A percentile compares a stretch with the other conserved stretches of the same genome.
phyloP scores from a whole-genome alignment of 192 early-diverging fungal species.

The Coemansia guatemalensis region DNA sequence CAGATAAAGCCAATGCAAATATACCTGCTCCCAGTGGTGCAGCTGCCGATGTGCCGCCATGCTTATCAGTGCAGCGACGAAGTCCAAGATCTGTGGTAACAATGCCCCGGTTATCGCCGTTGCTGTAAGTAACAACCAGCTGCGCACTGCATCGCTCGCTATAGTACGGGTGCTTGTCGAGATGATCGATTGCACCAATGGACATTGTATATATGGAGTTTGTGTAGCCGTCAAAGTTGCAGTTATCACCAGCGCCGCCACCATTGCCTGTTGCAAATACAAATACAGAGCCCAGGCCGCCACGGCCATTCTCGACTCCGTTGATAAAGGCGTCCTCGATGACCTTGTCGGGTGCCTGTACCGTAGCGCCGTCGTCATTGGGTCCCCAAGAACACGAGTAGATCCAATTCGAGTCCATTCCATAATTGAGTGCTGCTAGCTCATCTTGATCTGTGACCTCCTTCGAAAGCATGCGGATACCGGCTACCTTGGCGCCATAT shows the following conservation, averaged over 20 bases:
- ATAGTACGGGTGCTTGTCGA: slow-evolving; percentile 77
- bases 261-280: slow-evolving; percentile 97
- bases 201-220: slow-evolving; percentile 96
- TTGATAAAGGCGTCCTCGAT: slow-evolving; percentile 84
- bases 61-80: slow-evolving; percentile 68
- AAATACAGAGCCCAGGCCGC: slow-evolving; percentile 83
- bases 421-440: slow-evolving; percentile 85
- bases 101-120: slow-evolving; percentile 74
- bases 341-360: slow-evolving; percentile 80
- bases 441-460: slow-evolving; percentile 93
- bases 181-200: slow-evolving; percentile 81
- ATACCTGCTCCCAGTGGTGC: slow-evolving; percentile 92
- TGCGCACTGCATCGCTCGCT: slow-evolving; percentile 88
- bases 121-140: slow-evolving; percentile 84
- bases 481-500: slow-evolving; percentile 81
- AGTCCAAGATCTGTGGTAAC: slow-evolving; percentile 87
- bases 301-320: slow-evolving; percentile 81
- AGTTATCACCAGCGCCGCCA: slow-evolving; percentile 78
- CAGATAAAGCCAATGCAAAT: slow-evolving; percentile 79
- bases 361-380: slow-evolving; percentile 78
- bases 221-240: slow-evolving; percentile 96
- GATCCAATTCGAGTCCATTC: slow-evolving; percentile 85
- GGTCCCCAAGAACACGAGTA: slow-evolving; percentile 98
- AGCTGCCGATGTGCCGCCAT: slow-evolving; percentile 95
- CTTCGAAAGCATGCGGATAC: slow-evolving; percentile 86